These are phyloP conservation scores for Neonectria hederae DNA, from an alignment of 2,329 filamentous ascomycete genomes.

Conservation along the genomic window DNA sequence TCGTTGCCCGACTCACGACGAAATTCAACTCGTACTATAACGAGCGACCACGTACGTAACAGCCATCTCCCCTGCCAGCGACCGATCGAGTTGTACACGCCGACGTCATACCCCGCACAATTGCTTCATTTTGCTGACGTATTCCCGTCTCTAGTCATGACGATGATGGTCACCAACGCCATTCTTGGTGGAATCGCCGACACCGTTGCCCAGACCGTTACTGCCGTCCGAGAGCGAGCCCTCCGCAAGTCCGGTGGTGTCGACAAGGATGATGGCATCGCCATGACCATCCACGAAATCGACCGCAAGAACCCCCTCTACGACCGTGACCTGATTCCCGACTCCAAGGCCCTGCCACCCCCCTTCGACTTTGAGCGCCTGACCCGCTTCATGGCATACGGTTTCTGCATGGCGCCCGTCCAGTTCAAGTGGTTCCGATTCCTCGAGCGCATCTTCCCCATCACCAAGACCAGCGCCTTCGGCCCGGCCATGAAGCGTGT, in stretches of 20 bases:
- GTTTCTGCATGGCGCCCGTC: constrained; percentile 93
- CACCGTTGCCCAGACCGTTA: constrained; percentile 93
- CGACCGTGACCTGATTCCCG: constrained; percentile 72
- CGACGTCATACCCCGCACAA: background rate
- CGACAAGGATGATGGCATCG: constrained; percentile 74
- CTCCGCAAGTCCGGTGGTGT: constrained; percentile 68
- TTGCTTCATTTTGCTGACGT: constrained; percentile 19
- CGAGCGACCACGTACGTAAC: constrained; percentile 77
- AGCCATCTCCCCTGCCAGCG: background rate
- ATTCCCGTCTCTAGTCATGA: constrained; percentile 71
- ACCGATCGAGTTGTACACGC: background rate
- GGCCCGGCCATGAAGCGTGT: constrained; percentile 88
- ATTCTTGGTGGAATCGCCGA: constrained; percentile 95
- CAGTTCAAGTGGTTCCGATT: constrained; percentile 98
- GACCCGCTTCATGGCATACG: constrained; percentile 96
- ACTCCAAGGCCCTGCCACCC: constrained; percentile 71
- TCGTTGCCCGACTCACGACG: constrained; percentile 81
- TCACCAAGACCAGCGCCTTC: constrained; percentile 79
- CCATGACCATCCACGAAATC: constrained; percentile 89
- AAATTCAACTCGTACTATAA: constrained; percentile 97
- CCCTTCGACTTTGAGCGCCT: constrained; percentile 96
- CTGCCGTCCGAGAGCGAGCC: constrained; percentile 77
- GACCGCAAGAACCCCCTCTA: constrained; percentile 79
- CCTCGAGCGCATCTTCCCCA: constrained; percentile 82
- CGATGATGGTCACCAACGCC: constrained; percentile 99